phyloP scores from a whole-genome alignment of 75 land plant genomes.

The Picea glauca region DNA sequence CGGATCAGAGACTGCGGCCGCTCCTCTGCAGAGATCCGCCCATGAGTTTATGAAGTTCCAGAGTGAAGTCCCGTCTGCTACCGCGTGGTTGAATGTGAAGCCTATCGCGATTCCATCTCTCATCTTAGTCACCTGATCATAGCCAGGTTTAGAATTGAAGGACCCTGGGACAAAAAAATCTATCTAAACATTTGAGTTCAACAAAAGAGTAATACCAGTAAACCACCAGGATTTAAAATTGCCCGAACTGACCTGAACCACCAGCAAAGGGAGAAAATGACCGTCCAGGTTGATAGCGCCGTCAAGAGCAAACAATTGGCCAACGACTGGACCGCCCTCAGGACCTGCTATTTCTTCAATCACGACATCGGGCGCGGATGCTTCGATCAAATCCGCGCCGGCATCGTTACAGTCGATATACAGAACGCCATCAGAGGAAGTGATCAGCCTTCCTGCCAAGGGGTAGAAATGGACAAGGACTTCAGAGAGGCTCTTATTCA shows the following conservation, averaged over 20 bases:
- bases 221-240: neutral
- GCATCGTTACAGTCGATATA: too few relatives aligned
- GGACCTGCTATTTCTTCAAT: neutral
- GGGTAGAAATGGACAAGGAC: too few relatives aligned
- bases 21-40: conserved; percentile 20
- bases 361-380: conserved; percentile 13
- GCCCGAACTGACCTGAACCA: neutral
- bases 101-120: conserved; percentile 58
- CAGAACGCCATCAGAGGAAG: too few relatives aligned
- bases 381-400: conserved; percentile 35
- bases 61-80: conserved; percentile 52
- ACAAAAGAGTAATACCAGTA: neutral
- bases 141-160: neutral
- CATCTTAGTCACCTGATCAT: conserved; percentile 30
- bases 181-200: too few relatives aligned
- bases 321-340: neutral
- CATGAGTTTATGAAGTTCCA: conserved; percentile 62
- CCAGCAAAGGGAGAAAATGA: too few relatives aligned
- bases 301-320: too few relatives aligned
- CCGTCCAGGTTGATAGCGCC: too few relatives aligned
- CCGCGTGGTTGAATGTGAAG: too few relatives aligned
- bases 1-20: neutral
- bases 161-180: too few relatives aligned
- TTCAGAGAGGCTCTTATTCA: too few relatives aligned
- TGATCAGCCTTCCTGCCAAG: too few relatives aligned